Evolutionary conservation across 345 rosid genomes (phyloP).

Genomic region (Eucalyptus rudis): DNA sequence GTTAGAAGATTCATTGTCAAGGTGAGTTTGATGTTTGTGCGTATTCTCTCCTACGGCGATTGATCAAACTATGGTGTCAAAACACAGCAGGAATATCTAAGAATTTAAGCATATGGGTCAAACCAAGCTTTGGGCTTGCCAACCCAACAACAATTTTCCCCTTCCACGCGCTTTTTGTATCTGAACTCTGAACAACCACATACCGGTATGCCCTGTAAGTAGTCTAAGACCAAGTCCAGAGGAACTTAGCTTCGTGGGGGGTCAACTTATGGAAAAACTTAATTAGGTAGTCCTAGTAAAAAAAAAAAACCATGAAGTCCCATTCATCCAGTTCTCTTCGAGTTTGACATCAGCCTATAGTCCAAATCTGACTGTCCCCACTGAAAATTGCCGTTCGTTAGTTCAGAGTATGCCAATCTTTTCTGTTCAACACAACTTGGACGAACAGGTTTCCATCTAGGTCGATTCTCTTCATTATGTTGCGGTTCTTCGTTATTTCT

Average conservation of each 20-base stretch:
- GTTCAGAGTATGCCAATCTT: neutral
- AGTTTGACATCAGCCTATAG: neutral
- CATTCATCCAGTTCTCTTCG: neutral
- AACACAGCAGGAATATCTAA: neutral
- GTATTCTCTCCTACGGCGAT: neutral
- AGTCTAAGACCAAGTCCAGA: neutral
- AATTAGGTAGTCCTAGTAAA: neutral
- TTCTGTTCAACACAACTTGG: neutral
- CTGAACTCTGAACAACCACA: neutral
- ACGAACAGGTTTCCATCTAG: neutral
- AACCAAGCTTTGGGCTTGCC: neutral
- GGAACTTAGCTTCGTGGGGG: neutral
- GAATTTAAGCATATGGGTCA: neutral
- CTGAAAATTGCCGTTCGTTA: neutral
- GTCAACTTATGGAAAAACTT: neutral
- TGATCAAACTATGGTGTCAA: neutral
- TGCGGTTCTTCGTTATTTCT: neutral
- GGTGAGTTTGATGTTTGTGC: conserved; percentile 6
- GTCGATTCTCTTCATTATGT: neutral
- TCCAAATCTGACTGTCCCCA: neutral
- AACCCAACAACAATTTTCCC: neutral
- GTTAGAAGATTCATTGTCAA: conserved; percentile 48
- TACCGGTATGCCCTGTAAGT: neutral
- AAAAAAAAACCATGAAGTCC: neutral
- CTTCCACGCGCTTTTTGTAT: neutral